Base-by-base conservation (phyloP, 1,139 yeast species). In the Hansenula lynferdii region DNA sequence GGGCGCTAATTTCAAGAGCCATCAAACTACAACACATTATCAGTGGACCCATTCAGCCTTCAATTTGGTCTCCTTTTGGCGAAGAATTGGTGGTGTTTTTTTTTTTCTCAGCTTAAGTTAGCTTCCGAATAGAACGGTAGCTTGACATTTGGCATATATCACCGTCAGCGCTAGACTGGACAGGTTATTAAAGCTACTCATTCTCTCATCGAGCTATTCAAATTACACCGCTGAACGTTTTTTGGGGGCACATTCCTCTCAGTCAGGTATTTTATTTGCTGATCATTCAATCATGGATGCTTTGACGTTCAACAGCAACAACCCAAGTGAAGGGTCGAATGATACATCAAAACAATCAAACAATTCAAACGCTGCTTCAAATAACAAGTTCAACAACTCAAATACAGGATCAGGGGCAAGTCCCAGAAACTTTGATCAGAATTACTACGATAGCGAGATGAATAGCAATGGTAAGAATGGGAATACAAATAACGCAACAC, bases 271-370 rank as follows among this genome's bases (percentile, higher is more conserved):
- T n/a, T n/a, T n/a, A n/a, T n/a, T n/a, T n/a, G n/a, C n/a, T n/a
- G n/a, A n/a, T n/a, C n/a, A n/a, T n/a, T n/a, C n/a, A 29, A 23
- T 11, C 12, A 48, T 48, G 51, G 43, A 44, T 43, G 25, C 50
- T 11, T 31, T 48, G 51, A 33, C 42, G 2, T 40, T 39, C 28
- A 36, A 40, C 39, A 39, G 36, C 35, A 45, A 37, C 28, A 38
- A 35, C 25, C 35, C 29, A 31, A 36, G 14, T 12, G 17, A 28
- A 12, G 28, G 15, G 19, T n/a, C 32, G 36, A 32, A 27, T 38
- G 38, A 35, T 36, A 34, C 30, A 10, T 7, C 28, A n/a, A 33
- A 18, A 15, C 20, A 26, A 21, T 10, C 33, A n/a, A 15, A 5
- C 28, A 35, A 24, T 8, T 9, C 21, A 12, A 28, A n/a, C 9